Evolutionary conservation across 2,329 filamentous ascomycete species (phyloP), one percentile per base, ranked within the genome.

Genomic region (Aspergillus udagawae): DNA sequence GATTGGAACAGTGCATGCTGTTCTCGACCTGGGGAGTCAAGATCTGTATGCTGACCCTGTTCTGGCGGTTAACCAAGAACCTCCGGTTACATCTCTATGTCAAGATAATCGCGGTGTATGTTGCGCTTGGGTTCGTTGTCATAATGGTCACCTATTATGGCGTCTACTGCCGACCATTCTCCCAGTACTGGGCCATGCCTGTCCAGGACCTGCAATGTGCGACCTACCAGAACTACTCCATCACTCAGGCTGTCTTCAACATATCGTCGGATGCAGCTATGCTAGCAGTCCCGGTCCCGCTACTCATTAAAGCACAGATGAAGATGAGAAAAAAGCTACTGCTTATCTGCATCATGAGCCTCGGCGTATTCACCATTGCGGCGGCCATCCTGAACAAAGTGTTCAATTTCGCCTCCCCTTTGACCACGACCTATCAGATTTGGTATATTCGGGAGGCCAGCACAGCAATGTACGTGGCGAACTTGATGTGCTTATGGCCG

Each of bases 11-110:
- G 59, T 79, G 77, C 70, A 80, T 81, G 70, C 69, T 79, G 35
- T 55, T 73, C 17, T 78, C 76, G 3, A 79, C 79, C 14, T 83
- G 81, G 80, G 67, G 77, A 5, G 74, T 80, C 51, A 83, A 83
- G 62, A 71, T 76, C 25, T 82, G 80, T 63, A 73, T 83, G 63
- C 66, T 82, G 60, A 73, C 79, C 27, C 76, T 83, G 61, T 81
- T 81, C 60, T 72, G 72, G 59, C 72, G 78, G 12, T 73, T 81
- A 65, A 80, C 78, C 42, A 73, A 67, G 54, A 72, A 68, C 49
- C 61, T 70, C 32, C 65, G 66, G 35, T 65, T 73, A 21, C 72
- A 75, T 44, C 54, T 71, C 23, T 72, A 70, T 50, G 73, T 81
- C 53, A 69, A 76, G 32, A 63, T 69, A 8, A 71, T 80, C 1